phyloP scores from a whole-genome alignment of 2,329 filamentous ascomycete genomes.

The Colletotrichum simmondsii region DNA sequence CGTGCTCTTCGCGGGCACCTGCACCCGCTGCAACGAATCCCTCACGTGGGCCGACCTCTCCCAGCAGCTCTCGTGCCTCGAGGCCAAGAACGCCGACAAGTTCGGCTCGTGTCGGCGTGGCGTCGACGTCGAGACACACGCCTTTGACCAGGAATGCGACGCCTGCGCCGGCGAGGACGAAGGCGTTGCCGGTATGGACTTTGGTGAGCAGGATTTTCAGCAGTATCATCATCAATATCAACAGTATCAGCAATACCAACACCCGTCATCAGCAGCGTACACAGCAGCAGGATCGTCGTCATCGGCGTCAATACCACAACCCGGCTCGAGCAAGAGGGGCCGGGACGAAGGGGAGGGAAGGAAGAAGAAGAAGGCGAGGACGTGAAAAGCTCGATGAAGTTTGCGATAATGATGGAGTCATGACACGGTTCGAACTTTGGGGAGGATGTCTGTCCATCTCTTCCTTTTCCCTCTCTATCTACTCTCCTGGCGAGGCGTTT shows the following conservation, averaged over 20 bases:
- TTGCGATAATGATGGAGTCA: neutral
- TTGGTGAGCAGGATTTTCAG: conserved; percentile 37
- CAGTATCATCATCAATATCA: conserved; percentile 9
- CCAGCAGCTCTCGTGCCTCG: conserved; percentile 58
- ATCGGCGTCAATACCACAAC: neutral
- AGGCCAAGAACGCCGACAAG: conserved; percentile 58
- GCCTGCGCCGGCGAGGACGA: conserved; percentile 54
- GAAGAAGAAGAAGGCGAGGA: conserved; percentile 28
- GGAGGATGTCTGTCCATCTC: neutral
- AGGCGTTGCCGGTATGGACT: conserved; percentile 53
- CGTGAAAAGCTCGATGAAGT: neutral
- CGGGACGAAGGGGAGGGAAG: conserved; percentile 14
- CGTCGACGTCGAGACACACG: conserved; percentile 53
- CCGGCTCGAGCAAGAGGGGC: conserved; percentile 3
- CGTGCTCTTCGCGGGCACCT: conserved; percentile 55
- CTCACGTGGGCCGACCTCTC: conserved; percentile 57
- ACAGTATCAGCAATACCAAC: conserved; percentile 5
- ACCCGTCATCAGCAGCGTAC: neutral
- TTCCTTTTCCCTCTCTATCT: neutral
- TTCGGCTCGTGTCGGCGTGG: conserved; percentile 57
- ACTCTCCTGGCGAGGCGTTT: conserved; percentile 21
- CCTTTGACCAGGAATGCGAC: conserved; percentile 60
- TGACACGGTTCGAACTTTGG: neutral
- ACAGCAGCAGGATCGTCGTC: neutral
- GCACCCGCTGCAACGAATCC: conserved; percentile 52